Evolutionary conservation across 2,329 filamentous ascomycete genomes (phyloP).

Genomic region (Aspergillus neoniger): DNA sequence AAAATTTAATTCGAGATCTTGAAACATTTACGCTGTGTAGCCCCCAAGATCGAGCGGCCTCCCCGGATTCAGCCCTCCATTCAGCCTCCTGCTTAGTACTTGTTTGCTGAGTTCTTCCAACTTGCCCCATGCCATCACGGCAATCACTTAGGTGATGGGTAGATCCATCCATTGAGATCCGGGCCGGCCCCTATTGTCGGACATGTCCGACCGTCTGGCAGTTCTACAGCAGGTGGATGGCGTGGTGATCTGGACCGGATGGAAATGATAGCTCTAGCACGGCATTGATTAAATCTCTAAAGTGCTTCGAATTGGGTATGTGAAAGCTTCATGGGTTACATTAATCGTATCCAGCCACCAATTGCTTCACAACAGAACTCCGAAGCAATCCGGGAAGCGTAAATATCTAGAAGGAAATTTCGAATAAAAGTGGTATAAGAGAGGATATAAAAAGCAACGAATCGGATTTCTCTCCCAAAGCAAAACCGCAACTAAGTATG

Average conservation of each 20-base stretch:
- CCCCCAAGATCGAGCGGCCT: not conserved
- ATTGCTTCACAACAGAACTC: conserved; percentile 26
- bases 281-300: not conserved
- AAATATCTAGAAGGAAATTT: conserved; percentile 15
- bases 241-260: not conserved
- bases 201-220: not conserved
- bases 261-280: not conserved
- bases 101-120: not conserved
- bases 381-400: conserved; percentile 25
- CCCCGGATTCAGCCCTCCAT: not conserved
- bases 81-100: not conserved
- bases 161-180: not conserved
- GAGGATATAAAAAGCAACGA: conserved; percentile 11
- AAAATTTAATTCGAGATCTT: not conserved
- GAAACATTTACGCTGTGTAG: not conserved
- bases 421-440: conserved; percentile 16
- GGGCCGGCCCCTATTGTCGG: not conserved
- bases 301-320: conserved; percentile 18
- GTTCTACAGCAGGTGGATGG: not conserved
- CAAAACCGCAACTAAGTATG: conserved; percentile 24
- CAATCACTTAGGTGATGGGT: not conserved
- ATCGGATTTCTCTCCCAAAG: conserved; percentile 27
- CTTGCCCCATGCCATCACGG: not conserved
- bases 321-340: conserved; percentile 30
- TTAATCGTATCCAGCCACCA: conserved; percentile 30